Evolutionary conservation across 2,329 filamentous ascomycete species (phyloP).

Genomic region (Aspergillus sp.): DNA sequence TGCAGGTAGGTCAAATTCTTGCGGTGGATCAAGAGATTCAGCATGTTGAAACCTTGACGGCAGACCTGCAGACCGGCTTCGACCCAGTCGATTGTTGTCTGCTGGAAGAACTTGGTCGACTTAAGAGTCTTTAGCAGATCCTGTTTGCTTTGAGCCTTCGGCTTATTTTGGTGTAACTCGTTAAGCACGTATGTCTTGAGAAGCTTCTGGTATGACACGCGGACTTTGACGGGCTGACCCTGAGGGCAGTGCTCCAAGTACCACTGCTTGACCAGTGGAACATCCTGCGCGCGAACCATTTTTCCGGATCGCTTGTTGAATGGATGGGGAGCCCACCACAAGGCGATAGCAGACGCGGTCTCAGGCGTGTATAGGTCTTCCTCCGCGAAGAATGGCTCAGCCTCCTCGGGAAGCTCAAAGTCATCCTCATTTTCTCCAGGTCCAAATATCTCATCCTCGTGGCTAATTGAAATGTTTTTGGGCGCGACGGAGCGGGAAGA

Average conservation of each 20-base stretch:
- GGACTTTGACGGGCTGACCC: slow-evolving; percentile 90
- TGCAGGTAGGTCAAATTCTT: slow-evolving; percentile 99
- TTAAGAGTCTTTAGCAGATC: slow-evolving; percentile 86
- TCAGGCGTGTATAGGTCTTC: slow-evolving; percentile 87
- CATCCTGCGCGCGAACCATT: slow-evolving; percentile 96
- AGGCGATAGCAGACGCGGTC: slow-evolving; percentile 83
- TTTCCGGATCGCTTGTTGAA: slow-evolving; percentile 91
- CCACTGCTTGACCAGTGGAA: slow-evolving; percentile 96
- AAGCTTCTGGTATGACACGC: slow-evolving; percentile 97
- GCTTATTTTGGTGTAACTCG: slow-evolving; percentile 91
- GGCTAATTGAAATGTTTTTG: slow-evolving; percentile 87
- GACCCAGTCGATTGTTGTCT: slow-evolving; percentile 99
- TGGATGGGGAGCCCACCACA: slow-evolving; percentile 98
- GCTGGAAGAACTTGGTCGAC: slow-evolving; percentile 98
- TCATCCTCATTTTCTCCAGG: slow-evolving; percentile 75
- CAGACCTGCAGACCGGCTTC: slow-evolving; percentile 98
- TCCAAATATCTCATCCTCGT: slow-evolving; percentile 93
- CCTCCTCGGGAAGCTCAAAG: slow-evolving; percentile 76
- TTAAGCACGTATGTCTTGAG: slow-evolving; percentile 96
- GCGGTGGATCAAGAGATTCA: slow-evolving; percentile 94
- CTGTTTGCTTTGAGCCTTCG: slow-evolving; percentile 94
- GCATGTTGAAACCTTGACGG: slow-evolving; percentile 98
- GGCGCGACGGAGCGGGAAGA: slow-evolving; percentile 91
- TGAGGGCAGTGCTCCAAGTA: slow-evolving; percentile 94
- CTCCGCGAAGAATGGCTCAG: slow-evolving; percentile 86